Evolutionary conservation across 2,329 filamentous ascomycete species (phyloP).

Genomic region (Tolypocladium inflatum): DNA sequence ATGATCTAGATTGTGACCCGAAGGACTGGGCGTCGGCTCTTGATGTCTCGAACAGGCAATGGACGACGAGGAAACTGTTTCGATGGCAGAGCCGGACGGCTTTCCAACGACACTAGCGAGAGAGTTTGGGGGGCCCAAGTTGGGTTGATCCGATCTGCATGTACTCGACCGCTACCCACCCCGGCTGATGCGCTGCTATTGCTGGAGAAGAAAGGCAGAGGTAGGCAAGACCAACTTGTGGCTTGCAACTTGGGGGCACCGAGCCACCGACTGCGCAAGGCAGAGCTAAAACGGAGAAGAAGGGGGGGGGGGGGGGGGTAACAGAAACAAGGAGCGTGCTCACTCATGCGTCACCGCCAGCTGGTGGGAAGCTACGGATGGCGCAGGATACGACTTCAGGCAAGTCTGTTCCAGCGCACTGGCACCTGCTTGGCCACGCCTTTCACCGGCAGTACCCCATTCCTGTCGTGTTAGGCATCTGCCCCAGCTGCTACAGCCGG

Average conservation of each 20-base stretch:
- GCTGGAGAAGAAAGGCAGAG: not conserved
- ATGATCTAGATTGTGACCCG: not conserved
- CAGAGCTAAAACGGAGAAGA: not conserved
- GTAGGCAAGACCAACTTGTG: not conserved
- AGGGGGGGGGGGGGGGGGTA: not conserved
- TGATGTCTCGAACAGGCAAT: not conserved
- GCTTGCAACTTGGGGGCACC: constrained; percentile 1
- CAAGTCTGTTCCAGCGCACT: not conserved
- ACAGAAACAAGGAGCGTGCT: not conserved
- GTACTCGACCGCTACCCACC: not conserved
- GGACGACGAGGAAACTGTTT: not conserved
- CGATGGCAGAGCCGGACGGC: not conserved
- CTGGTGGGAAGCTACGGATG: not conserved
- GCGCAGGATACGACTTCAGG: not conserved
- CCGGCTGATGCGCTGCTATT: not conserved
- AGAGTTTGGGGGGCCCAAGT: not conserved
- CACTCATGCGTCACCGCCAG: not conserved
- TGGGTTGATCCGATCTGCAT: not conserved
- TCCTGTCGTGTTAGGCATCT: not conserved
- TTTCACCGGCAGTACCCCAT: not conserved
- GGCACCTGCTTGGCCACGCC: not conserved
- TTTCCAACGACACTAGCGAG: not conserved
- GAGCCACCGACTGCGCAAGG: not conserved
- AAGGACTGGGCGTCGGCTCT: not conserved
- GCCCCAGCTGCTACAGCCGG: not conserved